phyloP scores from a whole-genome alignment of 2,329 filamentous ascomycete genomes.

The Sphaerostilbella broomeana region DNA sequence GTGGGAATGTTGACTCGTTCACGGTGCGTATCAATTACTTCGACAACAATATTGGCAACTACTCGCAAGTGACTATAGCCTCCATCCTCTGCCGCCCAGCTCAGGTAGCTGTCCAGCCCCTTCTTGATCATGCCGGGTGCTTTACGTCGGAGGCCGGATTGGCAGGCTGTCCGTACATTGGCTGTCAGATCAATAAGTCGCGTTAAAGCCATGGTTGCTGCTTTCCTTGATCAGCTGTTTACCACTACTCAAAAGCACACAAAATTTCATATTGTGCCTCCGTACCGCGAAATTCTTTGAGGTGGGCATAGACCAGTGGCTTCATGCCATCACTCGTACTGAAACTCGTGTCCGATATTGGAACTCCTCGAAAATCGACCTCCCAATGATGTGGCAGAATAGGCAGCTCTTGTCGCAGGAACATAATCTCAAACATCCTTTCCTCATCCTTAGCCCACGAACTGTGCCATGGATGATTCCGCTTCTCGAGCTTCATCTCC shows the following conservation, averaged over 20 bases:
- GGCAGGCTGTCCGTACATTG: slow-evolving; percentile 27
- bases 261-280: neutral
- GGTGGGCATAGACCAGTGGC: slow-evolving; percentile 34
- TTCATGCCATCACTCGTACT: slow-evolving; percentile 23
- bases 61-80: slow-evolving; percentile 28
- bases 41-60: slow-evolving; percentile 34
- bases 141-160: slow-evolving; percentile 29
- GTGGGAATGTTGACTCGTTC: slow-evolving; percentile 26
- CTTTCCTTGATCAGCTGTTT: slow-evolving; percentile 12
- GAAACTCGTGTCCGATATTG: slow-evolving; percentile 33
- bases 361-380: slow-evolving; percentile 34
- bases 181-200: slow-evolving; percentile 35
- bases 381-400: slow-evolving; percentile 36
- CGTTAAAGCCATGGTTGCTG: slow-evolving; percentile 34
- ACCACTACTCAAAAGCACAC: neutral
- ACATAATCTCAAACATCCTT: slow-evolving; percentile 36
- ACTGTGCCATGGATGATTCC: slow-evolving; percentile 35
- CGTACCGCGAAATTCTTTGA: slow-evolving; percentile 32
- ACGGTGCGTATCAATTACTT: slow-evolving; percentile 28
- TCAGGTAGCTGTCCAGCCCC: slow-evolving; percentile 29
- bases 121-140: slow-evolving; percentile 28
- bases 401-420: slow-evolving; percentile 34
- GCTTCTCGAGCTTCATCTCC: slow-evolving; percentile 40
- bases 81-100: slow-evolving; percentile 37
- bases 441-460: slow-evolving; percentile 48